A percentile compares a stretch with the other conserved stretches of the same genome.
Conservation (phyloP, 2,329 filamentous ascomycete genomes). For the Fusarium burgessii region DNA sequence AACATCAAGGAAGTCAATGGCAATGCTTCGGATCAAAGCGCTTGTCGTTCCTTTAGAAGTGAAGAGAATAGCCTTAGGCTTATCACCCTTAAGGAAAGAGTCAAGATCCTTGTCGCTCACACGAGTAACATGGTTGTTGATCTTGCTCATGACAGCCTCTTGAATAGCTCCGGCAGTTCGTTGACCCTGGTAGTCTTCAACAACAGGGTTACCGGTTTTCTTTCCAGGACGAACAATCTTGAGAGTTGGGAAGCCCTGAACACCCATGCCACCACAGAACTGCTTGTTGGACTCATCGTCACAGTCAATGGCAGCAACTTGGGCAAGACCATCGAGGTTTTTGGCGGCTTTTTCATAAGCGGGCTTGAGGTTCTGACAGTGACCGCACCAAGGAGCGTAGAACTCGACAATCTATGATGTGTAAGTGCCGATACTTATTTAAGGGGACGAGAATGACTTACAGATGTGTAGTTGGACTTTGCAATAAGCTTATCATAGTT, state of each 20-base stretch:
- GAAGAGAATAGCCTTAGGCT: conserved; percentile 89
- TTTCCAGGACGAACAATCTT: conserved; percentile 92
- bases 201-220: conserved; percentile 79
- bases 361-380: conserved; percentile 95
- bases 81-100: conserved; percentile 77
- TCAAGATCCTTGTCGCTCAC: conserved; percentile 84
- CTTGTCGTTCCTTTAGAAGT: conserved; percentile 92
- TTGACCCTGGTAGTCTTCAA: conserved; percentile 91
- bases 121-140: conserved; percentile 90
- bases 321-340: conserved; percentile 89
- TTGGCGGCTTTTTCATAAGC: conserved; percentile 95
- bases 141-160: conserved; percentile 85
- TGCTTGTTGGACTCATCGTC: conserved; percentile 93
- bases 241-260: conserved; percentile 94
- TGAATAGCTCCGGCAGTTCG: conserved; percentile 89
- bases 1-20: conserved; percentile 88
- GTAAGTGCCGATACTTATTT: not conserved
- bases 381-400: conserved; percentile 97
- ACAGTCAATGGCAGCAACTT: conserved; percentile 94
- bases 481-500: conserved; percentile 86
- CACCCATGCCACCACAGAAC: conserved; percentile 85
- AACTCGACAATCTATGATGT: conserved; percentile 76
- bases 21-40: conserved; percentile 83
- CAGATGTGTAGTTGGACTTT: conserved; percentile 90
- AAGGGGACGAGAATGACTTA: conserved; percentile 59